A percentile compares a stretch with the other conserved stretches of the same genome.
Evolutionary conservation across 2,329 filamentous ascomycete species (phyloP).

Genomic region (Aspergillus sclerotialis): DNA sequence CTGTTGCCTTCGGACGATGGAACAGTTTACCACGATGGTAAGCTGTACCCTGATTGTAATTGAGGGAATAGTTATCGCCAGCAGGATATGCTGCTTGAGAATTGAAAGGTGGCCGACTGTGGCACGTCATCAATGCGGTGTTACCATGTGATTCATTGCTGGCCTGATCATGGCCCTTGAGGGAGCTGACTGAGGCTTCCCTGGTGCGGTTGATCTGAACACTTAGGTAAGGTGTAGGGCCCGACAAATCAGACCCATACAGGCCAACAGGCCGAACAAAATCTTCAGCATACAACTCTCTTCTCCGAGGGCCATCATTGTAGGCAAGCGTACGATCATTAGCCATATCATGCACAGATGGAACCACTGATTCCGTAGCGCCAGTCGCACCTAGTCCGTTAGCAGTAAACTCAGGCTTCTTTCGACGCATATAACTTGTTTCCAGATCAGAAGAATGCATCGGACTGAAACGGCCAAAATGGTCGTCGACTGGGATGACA

Average conservation of each 20-base stretch:
- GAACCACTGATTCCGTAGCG: conserved; percentile 6
- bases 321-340: conserved; percentile 10
- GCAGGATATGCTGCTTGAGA: conserved; percentile 2
- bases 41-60: conserved; percentile 3
- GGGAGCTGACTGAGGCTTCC: conserved; percentile 11
- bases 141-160: conserved; percentile 11
- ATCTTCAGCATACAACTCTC: conserved; percentile 28
- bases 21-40: conserved; percentile 4
- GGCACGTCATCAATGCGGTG: conserved; percentile 8
- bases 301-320: conserved; percentile 14
- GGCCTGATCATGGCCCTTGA: conserved; percentile 7
- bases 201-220: conserved; percentile 8
- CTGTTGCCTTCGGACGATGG: conserved; percentile 7
- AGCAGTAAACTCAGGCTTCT: conserved; percentile 11
- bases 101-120: conserved; percentile 7
- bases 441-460: conserved; percentile 9
- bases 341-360: conserved; percentile 11
- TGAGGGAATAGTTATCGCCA: conserved; percentile 1
- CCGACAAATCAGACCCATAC: conserved; percentile 15
- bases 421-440: conserved; percentile 12
- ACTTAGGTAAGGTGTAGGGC: conserved; percentile 11
- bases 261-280: conserved; percentile 29
- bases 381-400: conserved; percentile 6
- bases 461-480: conserved; percentile 11
- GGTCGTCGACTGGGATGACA: conserved; percentile 12